Conservation (phyloP, 2,329 filamentous ascomycete genomes). For the Pseudogymnoascus sp. region DNA sequence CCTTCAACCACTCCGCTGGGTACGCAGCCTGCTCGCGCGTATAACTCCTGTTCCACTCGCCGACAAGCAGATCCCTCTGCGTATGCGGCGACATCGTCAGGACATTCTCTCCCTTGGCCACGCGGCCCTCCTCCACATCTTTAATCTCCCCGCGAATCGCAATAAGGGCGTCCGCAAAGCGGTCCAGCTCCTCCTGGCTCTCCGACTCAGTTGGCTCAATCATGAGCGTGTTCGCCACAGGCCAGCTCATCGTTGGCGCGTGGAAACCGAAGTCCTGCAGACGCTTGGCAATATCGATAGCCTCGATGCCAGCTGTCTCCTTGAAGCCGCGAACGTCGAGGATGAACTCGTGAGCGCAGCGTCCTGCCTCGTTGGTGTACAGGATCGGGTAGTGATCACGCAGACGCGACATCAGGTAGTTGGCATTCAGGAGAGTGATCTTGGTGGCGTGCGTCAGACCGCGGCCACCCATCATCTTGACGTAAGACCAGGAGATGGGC, state of each 20-base stretch:
- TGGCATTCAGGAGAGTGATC: constrained; percentile 89
- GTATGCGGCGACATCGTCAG: constrained; percentile 86
- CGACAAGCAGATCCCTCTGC: constrained; percentile 65
- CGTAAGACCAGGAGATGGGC: constrained; percentile 91
- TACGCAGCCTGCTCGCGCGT: constrained; percentile 77
- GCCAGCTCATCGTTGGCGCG: constrained; percentile 94
- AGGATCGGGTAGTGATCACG: constrained; percentile 80
- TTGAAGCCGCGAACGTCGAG: constrained; percentile 81
- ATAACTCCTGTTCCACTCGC: constrained; percentile 78
- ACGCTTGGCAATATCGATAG: constrained; percentile 91
- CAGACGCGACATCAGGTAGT: constrained; percentile 87
- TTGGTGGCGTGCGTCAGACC: constrained; percentile 85
- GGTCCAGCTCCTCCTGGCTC: constrained; percentile 83
- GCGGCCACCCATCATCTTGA: constrained; percentile 79
- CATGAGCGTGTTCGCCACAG: constrained; percentile 91
- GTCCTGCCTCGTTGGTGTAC: constrained; percentile 82
- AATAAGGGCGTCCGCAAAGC: constrained; percentile 85
- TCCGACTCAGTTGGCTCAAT: constrained; percentile 96
- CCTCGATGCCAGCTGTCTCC: constrained; percentile 74
- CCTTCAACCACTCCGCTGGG: constrained; percentile 68
- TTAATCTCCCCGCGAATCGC: constrained; percentile 78
- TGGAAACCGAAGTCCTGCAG: constrained; percentile 97
- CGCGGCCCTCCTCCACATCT: constrained; percentile 69
- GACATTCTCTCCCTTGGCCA: constrained; percentile 69
- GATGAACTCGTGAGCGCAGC: constrained; percentile 96